Percentiles rank a stretch among this genome's conserved stretches.
Evolutionary conservation across 2,329 filamentous ascomycete species (phyloP).

Genomic region (Neonectria faginata): DNA sequence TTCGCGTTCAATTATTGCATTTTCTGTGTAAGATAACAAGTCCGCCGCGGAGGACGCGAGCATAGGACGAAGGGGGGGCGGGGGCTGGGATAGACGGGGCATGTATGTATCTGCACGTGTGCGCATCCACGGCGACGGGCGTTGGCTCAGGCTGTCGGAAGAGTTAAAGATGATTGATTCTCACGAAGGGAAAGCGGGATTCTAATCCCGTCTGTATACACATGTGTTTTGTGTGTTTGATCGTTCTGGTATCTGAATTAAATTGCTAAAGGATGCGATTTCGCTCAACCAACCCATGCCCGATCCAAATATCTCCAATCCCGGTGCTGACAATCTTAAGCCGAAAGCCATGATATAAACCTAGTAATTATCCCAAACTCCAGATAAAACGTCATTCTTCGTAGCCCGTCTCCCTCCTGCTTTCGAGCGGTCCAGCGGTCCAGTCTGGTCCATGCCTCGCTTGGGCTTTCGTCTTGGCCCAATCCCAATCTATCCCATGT

Average conservation of each 20-base stretch:
- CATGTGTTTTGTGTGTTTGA: not conserved
- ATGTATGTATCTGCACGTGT: constrained; percentile 18
- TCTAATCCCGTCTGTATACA: too few species aligned
- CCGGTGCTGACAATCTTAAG: constrained; percentile 17
- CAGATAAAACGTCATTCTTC: constrained; percentile 17
- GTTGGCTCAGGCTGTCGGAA: constrained; percentile 4
- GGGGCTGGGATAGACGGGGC: constrained; percentile 22
- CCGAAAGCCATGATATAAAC: constrained; percentile 21
- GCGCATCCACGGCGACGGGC: constrained; percentile 9
- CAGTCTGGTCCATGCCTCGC: not conserved
- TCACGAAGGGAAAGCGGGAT: not conserved
- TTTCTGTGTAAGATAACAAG: constrained; percentile 26
- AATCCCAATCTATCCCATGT: not conserved
- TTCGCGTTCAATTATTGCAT: constrained; percentile 2
- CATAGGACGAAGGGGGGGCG: constrained; percentile 4
- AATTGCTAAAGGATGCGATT: constrained; percentile 21
- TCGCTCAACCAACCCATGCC: constrained; percentile 24
- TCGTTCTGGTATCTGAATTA: constrained; percentile 29
- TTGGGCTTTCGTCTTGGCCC: not conserved
- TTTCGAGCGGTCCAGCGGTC: not conserved
- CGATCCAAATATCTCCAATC: constrained; percentile 27
- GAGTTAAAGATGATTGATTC: constrained; percentile 7
- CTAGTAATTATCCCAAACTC: constrained; percentile 34
- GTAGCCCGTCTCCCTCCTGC: not conserved
- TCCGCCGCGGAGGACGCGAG: constrained; percentile 6